phyloP scores from a whole-genome alignment of 2,329 filamentous ascomycete genomes.

The Aureobasidium sp. region DNA sequence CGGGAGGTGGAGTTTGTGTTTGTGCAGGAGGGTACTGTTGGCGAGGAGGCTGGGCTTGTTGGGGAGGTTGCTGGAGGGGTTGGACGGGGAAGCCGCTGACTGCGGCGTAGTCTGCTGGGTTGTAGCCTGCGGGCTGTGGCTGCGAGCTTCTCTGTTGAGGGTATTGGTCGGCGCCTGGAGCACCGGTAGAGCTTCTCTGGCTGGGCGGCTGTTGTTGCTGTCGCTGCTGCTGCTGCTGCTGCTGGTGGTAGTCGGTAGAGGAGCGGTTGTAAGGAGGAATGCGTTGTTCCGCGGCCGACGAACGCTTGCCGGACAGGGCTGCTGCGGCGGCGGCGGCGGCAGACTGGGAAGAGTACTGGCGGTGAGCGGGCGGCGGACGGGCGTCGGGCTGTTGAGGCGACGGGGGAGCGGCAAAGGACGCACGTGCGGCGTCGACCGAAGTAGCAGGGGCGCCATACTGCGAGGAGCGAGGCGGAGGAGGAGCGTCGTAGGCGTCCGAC shows the following conservation, averaged over 20 bases:
- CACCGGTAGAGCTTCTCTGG: constrained; percentile 21
- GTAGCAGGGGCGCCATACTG: constrained; percentile 18
- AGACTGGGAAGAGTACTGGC: constrained; percentile 44
- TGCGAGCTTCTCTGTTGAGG: constrained; percentile 27
- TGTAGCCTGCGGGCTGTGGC: constrained; percentile 52
- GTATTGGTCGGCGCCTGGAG: constrained; percentile 20
- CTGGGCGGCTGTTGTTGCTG: constrained; percentile 20
- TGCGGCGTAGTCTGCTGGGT: constrained; percentile 66
- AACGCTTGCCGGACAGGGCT: constrained; percentile 37
- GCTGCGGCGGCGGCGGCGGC: constrained; percentile 41
- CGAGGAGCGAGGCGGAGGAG: constrained; percentile 30
- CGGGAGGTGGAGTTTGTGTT: constrained; percentile 36
- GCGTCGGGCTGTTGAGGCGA: constrained; percentile 40
- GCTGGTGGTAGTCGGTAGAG: constrained; percentile 36
- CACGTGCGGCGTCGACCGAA: constrained; percentile 43
- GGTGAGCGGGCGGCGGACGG: constrained; percentile 40
- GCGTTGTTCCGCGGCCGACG: constrained; percentile 34
- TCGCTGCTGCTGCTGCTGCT: constrained; percentile 17
- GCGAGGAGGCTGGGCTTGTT: constrained; percentile 35
- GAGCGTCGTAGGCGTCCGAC: constrained; percentile 32
- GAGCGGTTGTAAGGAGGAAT: constrained; percentile 36
- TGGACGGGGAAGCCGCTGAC: constrained; percentile 31
- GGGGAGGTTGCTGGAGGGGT: constrained; percentile 40
- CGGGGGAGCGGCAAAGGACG: constrained; percentile 36
- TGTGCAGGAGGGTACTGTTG: constrained; percentile 43